Conservation (phyloP, 176 grass and related monocot species). For the Oropetium thomaeum region DNA sequence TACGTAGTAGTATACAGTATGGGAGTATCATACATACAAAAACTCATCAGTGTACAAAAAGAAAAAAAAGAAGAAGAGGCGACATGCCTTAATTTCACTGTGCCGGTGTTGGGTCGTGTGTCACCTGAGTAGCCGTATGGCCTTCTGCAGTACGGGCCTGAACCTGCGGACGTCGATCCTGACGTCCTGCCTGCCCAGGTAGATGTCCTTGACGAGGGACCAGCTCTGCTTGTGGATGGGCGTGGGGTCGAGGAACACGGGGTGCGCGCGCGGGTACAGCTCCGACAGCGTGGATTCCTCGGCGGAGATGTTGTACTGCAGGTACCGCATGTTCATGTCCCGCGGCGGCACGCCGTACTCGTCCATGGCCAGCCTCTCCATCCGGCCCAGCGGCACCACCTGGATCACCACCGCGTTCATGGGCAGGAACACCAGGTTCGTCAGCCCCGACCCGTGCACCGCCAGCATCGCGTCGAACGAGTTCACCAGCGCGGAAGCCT, state of each 20-base stretch:
- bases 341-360: slow-evolving; percentile 71
- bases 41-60: not conserved
- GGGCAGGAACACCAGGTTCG: slow-evolving; percentile 77
- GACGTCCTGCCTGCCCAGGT: slow-evolving; percentile 75
- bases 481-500: slow-evolving; percentile 52
- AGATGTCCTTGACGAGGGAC: slow-evolving; percentile 59
- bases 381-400: slow-evolving; percentile 73
- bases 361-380: slow-evolving; percentile 56
- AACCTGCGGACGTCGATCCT: slow-evolving; percentile 49
- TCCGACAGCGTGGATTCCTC: slow-evolving; percentile 77
- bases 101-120: not conserved
- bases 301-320: slow-evolving; percentile 75
- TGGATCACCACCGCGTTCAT: slow-evolving; percentile 73
- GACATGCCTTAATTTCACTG: not conserved
- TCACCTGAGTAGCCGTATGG: slow-evolving; percentile 65
- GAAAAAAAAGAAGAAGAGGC: not conserved
- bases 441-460: slow-evolving; percentile 81
- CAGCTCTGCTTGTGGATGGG: slow-evolving; percentile 67
- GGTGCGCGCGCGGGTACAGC: slow-evolving; percentile 55
- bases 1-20: not conserved
- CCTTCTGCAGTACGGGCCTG: slow-evolving; percentile 47
- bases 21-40: too few species aligned
- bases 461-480: slow-evolving; percentile 65
- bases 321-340: slow-evolving; percentile 78
- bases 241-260: slow-evolving; percentile 52